These are phyloP conservation scores for Tetrahymena borealis DNA, from an alignment of 73 alveolate genomes.

Conservation along the genomic window DNA sequence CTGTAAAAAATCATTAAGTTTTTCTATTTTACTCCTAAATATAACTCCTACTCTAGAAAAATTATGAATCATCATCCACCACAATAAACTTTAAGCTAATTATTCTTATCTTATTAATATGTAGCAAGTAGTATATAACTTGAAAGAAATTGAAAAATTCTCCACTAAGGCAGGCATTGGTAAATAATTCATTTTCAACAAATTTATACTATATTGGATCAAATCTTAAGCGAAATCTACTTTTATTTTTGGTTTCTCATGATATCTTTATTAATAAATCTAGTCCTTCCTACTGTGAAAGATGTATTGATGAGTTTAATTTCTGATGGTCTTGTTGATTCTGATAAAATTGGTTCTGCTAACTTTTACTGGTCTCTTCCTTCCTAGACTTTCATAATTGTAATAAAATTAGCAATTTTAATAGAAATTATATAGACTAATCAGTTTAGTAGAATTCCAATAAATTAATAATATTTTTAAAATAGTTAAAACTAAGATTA, in stretches of 20 bases:
- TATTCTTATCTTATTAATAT: too few species aligned
- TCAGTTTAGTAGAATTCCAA: background rate
- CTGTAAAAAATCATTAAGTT: background rate
- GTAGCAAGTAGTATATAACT: background rate
- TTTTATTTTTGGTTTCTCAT: background rate
- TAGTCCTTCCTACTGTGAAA: slow-evolving; percentile 8
- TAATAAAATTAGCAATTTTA: background rate
- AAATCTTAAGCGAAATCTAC: background rate
- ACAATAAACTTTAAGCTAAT: too few species aligned
- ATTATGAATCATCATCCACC: too few species aligned
- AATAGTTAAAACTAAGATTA: background rate
- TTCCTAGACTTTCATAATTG: slow-evolving; percentile 5
- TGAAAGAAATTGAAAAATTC: background rate
- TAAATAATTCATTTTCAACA: background rate
- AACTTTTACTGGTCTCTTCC: slow-evolving; percentile 45
- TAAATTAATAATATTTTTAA: background rate
- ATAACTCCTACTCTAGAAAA: background rate
- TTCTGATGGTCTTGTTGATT: slow-evolving; percentile 34
- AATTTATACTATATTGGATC: background rate
- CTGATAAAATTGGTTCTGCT: slow-evolving; percentile 34
- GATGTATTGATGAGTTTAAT: slow-evolving; percentile 29
- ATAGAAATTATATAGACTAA: background rate
- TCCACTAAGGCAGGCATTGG: background rate
- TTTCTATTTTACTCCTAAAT: background rate
- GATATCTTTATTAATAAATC: too few species aligned